phyloP scores from a whole-genome alignment of 257 asterid species.

The Solanum ahanhuiri region DNA sequence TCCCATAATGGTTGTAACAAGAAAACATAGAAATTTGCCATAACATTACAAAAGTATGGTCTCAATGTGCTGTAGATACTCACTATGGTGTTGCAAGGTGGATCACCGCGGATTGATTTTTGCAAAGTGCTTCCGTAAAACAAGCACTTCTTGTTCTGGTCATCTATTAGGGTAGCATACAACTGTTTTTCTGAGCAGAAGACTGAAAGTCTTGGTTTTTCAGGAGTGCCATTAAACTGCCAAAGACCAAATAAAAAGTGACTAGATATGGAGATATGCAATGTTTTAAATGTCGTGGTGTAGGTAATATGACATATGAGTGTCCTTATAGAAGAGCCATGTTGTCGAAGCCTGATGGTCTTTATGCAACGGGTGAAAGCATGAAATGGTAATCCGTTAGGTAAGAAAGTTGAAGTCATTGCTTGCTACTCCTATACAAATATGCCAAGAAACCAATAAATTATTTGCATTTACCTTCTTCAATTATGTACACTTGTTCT shows the following conservation, averaged over 20 bases:
- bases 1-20: not conserved
- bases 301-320: not conserved
- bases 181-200: conserved; percentile 78
- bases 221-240: conserved; percentile 74
- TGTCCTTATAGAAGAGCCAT: too few species aligned
- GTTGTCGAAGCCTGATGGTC: not conserved
- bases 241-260: not conserved
- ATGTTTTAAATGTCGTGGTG: not conserved
- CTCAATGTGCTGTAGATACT: conserved; percentile 7
- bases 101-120: conserved; percentile 48
- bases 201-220: conserved; percentile 78
- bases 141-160: conserved; percentile 62
- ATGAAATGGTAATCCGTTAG: not conserved
- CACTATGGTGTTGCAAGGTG: conserved; percentile 49
- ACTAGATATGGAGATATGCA: not conserved
- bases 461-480: not conserved
- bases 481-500: not conserved
- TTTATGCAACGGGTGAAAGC: not conserved
- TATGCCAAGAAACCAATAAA: not conserved
- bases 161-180: conserved; percentile 77
- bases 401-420: not conserved
- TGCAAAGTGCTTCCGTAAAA: conserved; percentile 74
- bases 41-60: not conserved
- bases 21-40: not conserved
- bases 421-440: not conserved